A percentile compares a stretch with the other conserved stretches of the same genome.
Conservation (phyloP, 805 yeast genomes). For the Cyberlindnera amylophila region DNA sequence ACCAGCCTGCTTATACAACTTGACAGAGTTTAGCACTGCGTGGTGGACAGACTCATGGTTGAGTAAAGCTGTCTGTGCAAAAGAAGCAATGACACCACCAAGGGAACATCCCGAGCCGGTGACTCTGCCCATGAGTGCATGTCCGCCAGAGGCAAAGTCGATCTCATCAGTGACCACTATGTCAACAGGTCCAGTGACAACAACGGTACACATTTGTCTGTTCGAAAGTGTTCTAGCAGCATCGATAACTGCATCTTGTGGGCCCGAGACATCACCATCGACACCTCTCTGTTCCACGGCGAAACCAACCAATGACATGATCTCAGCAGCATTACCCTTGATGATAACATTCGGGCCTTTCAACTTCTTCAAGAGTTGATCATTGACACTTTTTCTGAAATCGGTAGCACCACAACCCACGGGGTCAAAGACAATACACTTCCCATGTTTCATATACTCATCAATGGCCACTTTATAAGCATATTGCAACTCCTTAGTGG, state of each 20-base stretch:
- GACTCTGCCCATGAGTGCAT: conserved; percentile 55
- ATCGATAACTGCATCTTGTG: conserved; percentile 26
- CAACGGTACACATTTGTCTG: conserved; percentile 55
- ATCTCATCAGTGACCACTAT: conserved; percentile 38
- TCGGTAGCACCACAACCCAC: conserved; percentile 88
- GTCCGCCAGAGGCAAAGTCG: conserved; percentile 50
- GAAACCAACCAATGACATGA: conserved; percentile 52
- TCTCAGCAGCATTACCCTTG: conserved; percentile 87
- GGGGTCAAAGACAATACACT: conserved; percentile 80
- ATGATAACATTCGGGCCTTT: conserved; percentile 51
- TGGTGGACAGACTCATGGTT: neutral
- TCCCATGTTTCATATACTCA: conserved; percentile 51
- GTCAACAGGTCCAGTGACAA: conserved; percentile 64
- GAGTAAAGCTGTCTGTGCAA: neutral
- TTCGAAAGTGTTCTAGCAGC: conserved; percentile 49
- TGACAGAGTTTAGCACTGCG: conserved; percentile 1
- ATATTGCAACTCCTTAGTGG: conserved; percentile 33
- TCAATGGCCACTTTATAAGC: conserved; percentile 48
- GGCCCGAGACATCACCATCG: conserved; percentile 39
- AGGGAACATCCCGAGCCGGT: conserved; percentile 86
- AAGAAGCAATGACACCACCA: conserved; percentile 67
- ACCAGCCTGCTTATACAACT: conserved; percentile 3
- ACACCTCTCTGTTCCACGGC: conserved; percentile 64
- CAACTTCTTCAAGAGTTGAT: conserved; percentile 50
- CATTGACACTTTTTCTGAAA: conserved; percentile 48